Percentiles rank a stretch among this genome's conserved stretches.
Evolutionary conservation across 768 basidiomycete genomes (phyloP).

Genomic region (Pulveroboletus sp.): DNA sequence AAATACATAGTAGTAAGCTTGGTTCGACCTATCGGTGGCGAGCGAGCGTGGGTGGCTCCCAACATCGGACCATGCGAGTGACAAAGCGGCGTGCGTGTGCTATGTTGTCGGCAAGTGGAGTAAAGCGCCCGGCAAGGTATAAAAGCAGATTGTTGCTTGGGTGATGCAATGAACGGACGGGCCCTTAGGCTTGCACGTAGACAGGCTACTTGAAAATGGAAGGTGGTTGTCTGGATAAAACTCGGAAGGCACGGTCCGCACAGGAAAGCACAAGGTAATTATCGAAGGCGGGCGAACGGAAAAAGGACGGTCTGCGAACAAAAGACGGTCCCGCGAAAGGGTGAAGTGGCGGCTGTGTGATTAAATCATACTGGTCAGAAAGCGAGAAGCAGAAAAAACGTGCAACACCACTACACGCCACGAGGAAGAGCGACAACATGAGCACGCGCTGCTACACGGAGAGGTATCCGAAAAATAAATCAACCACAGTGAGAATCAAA

Average conservation of each 20-base stretch:
- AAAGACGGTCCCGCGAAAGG: slow-evolving; percentile 21
- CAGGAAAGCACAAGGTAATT: slow-evolving; percentile 25
- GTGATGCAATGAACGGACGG: slow-evolving; percentile 27
- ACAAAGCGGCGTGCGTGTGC: slow-evolving; percentile 7
- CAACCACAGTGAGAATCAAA: slow-evolving; percentile 33
- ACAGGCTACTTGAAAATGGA: slow-evolving; percentile 20
- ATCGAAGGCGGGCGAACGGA: slow-evolving; percentile 27
- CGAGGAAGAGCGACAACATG: slow-evolving; percentile 29
- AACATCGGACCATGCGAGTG: not conserved
- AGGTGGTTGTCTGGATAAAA: slow-evolving; percentile 13
- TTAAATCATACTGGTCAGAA: slow-evolving; percentile 29
- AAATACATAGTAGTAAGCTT: slow-evolving; percentile 21
- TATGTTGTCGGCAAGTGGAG: slow-evolving; percentile 14
- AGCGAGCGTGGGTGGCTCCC: slow-evolving; percentile 22
- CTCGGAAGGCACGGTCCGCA: slow-evolving; percentile 19
- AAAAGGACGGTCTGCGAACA: slow-evolving; percentile 25
- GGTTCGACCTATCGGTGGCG: slow-evolving; percentile 6
- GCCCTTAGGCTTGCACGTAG: slow-evolving; percentile 15
- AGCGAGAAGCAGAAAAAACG: slow-evolving; percentile 26
- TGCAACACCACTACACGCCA: slow-evolving; percentile 30
- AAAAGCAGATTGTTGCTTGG: slow-evolving; percentile 16
- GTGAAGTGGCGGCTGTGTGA: slow-evolving; percentile 26
- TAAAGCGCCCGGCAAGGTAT: slow-evolving; percentile 24
- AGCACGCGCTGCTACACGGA: slow-evolving; percentile 22
- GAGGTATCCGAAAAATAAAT: slow-evolving; percentile 35